Evolutionary conservation across 495 filamentous ascomycete genomes (phyloP), one percentile per base, ranked within the genome.

Genomic region (Chaetomidium leptoderma): DNA sequence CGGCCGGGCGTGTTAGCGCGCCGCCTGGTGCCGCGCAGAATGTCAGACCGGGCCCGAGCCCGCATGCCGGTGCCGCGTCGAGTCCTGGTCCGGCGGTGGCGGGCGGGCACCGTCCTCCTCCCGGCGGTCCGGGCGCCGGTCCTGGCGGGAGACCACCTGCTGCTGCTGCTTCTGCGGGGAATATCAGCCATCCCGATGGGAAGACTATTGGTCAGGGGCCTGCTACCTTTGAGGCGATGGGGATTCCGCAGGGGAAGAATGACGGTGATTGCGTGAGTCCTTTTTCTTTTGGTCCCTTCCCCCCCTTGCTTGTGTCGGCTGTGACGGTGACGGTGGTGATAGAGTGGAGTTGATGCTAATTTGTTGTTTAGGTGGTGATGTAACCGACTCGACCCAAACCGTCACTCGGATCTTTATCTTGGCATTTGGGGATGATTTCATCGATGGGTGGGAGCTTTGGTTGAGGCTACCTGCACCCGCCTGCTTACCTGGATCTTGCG

Each of bases 141-240:
- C n/a, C 48, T 5, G 57, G 49, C 9, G 57, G 49, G 5, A 46
- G 47, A 26, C 16, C 52, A 27, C 8, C 19, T 4, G 40, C 44
- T 13, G 36, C 36, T 13, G 8, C 10, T 13, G 36, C 36, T 13
- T 4, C 10, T 4, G 27, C 27, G 14, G 49, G 21, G 24, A 40
- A 29, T 9, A 10, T 48, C 16, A 17, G 0, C n/a, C 67, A 68
- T 60, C 67, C 69, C 9, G 69, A 66, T 57, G 68, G 66, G 27
- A 80, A 77, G 52, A 79, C 78, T 26, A 81, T 85, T 19, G 83
- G 85, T 46, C 88, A 90, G 68, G 93, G 95, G 10, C 93, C 93
- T 4, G 90, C 95, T 70, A 98, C 93, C 3, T 98, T 98, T 68
- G 92, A 97, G 66, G 91, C 92, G 67, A 98, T 98, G 93, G 92